Base-by-base conservation (phyloP, 176 grass and related monocot species). In the Oryza meridionalis region DNA sequence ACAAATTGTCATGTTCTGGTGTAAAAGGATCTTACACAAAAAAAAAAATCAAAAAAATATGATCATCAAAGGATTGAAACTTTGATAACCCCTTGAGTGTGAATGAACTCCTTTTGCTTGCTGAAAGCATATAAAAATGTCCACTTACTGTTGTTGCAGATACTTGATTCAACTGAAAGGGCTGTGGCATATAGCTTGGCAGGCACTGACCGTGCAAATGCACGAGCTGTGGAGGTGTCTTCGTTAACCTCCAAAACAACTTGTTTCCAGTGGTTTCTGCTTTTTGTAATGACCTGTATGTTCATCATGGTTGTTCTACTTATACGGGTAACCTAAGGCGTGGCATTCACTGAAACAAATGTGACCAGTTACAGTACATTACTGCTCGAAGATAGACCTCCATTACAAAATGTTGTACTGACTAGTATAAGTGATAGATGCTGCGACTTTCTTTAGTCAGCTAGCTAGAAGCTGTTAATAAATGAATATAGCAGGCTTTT, bases 231-330 rank as follows among this genome's bases (percentile, higher is more conserved):
- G 62, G 86, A 85, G 70, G 67, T 91, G 9, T 85, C 87, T 59
- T 89, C 76, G 0, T 59, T 87, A 67, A 79, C 72, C 33, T 85
- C 84, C 11, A 94, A 80, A 61, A 94, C 89, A 19, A 77, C 89
- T 25, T 94, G 89, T 80, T 91, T 85, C 63, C 86, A 81, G 0
- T 91, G 89, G 86, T 73, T 94, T 87, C 32, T 91, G 59, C 73
- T 93, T 65, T 89, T 91, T 25, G 7, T 77, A 35, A 87, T 91
- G 88, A 89, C 73, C 31, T 89, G 85, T 42, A 75, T 96, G 17
- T 92, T 96, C 81, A 15, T 92, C 77, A 93, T 89, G 94, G 94
- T 96, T 12, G 69, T 96, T 69, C 83, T 96, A 62, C 90, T 91
- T 65, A 89, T 93, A 70, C 76, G 88, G 21, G 15, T 91, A 5